Conservation (phyloP, 148 eudicot genomes). For the Spergularia bocconei region DNA sequence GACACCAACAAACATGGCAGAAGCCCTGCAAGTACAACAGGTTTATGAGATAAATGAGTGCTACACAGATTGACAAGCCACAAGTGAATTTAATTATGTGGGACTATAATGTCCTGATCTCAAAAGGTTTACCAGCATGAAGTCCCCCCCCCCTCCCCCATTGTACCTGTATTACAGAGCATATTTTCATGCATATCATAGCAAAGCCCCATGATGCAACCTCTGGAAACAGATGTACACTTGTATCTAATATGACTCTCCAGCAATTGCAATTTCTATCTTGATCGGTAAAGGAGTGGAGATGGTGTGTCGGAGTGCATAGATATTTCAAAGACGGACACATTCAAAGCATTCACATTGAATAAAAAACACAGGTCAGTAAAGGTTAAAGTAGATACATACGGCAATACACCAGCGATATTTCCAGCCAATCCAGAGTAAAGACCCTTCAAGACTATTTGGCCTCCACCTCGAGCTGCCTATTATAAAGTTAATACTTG, state of each 20-base stretch:
- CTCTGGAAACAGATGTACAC: too few relatives aligned
- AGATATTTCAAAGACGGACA: too few relatives aligned
- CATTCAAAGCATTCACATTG: too few relatives aligned
- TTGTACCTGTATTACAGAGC: too few relatives aligned
- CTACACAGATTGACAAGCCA: not conserved
- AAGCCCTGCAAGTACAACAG: slow-evolving; percentile 57
- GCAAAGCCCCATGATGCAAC: too few relatives aligned
- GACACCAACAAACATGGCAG: slow-evolving; percentile 89
- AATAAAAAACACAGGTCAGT: not conserved
- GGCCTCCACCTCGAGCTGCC: slow-evolving; percentile 93
- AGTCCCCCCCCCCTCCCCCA: not conserved
- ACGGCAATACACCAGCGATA: slow-evolving; percentile 95
- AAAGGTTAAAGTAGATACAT: slow-evolving; percentile 31
- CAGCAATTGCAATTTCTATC: not conserved
- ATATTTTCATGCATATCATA: too few relatives aligned
- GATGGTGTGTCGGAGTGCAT: not conserved
- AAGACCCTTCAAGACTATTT: slow-evolving; percentile 78
- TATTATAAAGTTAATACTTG: slow-evolving; percentile 28
- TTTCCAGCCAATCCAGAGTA: slow-evolving; percentile 98
- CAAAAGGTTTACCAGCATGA: not conserved
- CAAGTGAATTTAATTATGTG: not conserved
- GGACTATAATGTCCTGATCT: not conserved
- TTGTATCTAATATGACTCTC: not conserved
- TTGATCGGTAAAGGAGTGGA: too few relatives aligned
- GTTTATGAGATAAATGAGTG: not conserved